A percentile compares a stretch with the other conserved stretches of the same genome.
Evolutionary conservation across 306 rosid species (phyloP).

Genomic region (Astragalus membranaceus): DNA sequence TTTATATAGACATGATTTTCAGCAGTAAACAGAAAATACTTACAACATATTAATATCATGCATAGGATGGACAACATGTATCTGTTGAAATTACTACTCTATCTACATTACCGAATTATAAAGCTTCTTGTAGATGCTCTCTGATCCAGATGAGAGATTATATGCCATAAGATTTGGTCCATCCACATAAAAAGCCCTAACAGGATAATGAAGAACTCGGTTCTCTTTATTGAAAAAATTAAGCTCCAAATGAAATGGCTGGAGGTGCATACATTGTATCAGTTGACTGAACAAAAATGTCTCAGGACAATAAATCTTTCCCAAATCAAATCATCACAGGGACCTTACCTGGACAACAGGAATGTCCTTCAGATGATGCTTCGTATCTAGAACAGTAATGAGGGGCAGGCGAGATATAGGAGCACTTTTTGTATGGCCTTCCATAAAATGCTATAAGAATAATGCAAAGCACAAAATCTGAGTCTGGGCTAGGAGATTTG

Average conservation of each 20-base stretch:
- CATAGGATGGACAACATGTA: slow-evolving; percentile 7
- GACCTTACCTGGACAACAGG: slow-evolving; percentile 72
- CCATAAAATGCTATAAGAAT: slow-evolving; percentile 85
- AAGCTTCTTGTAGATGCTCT: slow-evolving; percentile 80
- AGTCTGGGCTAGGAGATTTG: neutral
- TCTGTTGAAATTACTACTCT: slow-evolving; percentile 12
- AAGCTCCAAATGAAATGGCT: slow-evolving; percentile 96
- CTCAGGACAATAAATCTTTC: slow-evolving; percentile 4
- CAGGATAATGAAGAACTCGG: slow-evolving; percentile 95
- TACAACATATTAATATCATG: neutral
- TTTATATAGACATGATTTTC: slow-evolving; percentile 7
- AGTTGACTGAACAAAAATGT: slow-evolving; percentile 19
- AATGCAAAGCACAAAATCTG: slow-evolving; percentile 9
- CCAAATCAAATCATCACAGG: slow-evolving; percentile 23
- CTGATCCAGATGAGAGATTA: slow-evolving; percentile 68
- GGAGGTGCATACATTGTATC: slow-evolving; percentile 33
- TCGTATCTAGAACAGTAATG: slow-evolving; percentile 66
- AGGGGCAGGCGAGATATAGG: slow-evolving; percentile 96
- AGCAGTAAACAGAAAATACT: neutral
- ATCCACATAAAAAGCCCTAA: slow-evolving; percentile 80
- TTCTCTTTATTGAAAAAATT: slow-evolving; percentile 93
- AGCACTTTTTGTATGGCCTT: slow-evolving; percentile 79
- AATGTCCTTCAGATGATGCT: slow-evolving; percentile 80
- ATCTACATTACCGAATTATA: slow-evolving; percentile 65
- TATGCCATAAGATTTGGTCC: slow-evolving; percentile 80